Base-by-base conservation (phyloP, 495 filamentous ascomycete genomes). In the Daldinia decipiens region DNA sequence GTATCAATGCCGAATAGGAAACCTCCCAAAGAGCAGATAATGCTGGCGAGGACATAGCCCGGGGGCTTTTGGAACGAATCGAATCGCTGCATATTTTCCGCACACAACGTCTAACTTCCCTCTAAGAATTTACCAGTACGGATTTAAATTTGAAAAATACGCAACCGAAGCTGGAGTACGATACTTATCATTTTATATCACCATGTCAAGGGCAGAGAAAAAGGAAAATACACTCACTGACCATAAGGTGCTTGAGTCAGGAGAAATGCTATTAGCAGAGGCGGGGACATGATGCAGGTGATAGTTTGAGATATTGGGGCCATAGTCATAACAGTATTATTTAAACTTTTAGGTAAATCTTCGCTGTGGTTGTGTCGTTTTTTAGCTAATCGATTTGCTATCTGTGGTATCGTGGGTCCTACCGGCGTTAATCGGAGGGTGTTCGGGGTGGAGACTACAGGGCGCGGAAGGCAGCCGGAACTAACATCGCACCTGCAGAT, bases 1-100 rank as follows among this genome's bases (percentile, higher is more conserved):
- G 88, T 91, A 61, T 91, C 88, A 68, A 87, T 82, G 8, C 86
- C 71, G 47, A 71, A 68, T 8, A 76, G 61, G 57, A 76, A 65
- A 19, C 71, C 71, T 5, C 68, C 71, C n/a, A 70, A 29, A 13
- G 74, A 74, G 53, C 65, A 68, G 61, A 69, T 58, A 3, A 74
- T 61, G 31, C 66, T 59, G 29, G 74, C 68, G n/a, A 68, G 24
- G 17, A 74, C 62, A 36, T 69, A 74, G 45, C 61, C 61, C 32
- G 71, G 38, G 8, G 70, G 70, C 60, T 73, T 71, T 24, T 52
- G 62, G 24, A 56, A 29, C 12, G 56, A 45, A 34, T 7, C 34
- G 15, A 21, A 21, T 21, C 45, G 56, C 32, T 5, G 51, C 62
- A 66, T 71, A 15, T 51, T 61, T 29, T 24, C 54, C 1, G 12